Percentiles rank a stretch among this genome's conserved stretches.
These are phyloP conservation scores for Cercospora sesami DNA, from an alignment of 2,329 filamentous ascomycete species.

Conservation along the genomic window DNA sequence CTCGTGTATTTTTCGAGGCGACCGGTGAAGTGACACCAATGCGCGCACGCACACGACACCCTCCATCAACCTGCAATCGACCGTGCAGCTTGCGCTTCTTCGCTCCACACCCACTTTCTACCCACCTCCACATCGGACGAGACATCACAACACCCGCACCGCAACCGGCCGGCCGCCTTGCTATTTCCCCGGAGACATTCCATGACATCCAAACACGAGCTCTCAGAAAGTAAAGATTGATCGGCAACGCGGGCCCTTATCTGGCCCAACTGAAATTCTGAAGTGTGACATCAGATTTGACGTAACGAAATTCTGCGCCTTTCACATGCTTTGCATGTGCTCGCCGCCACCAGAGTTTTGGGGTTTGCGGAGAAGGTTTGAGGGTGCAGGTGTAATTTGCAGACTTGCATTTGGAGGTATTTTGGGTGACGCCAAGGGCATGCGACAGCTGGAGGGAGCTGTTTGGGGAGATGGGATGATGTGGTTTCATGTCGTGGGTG, in stretches of 20 bases:
- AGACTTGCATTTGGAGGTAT: neutral
- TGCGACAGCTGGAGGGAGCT: neutral
- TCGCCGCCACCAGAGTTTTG: neutral
- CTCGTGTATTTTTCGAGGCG: neutral
- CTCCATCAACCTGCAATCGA: neutral
- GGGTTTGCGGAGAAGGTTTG: neutral
- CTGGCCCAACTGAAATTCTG: neutral
- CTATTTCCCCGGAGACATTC: neutral
- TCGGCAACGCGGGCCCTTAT: neutral
- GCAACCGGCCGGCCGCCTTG: neutral
- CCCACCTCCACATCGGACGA: neutral
- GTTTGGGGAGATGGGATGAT: neutral
- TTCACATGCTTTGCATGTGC: neutral
- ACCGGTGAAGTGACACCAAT: constrained; percentile 4
- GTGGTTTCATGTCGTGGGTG: neutral
- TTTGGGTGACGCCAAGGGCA: neutral
- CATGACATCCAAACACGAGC: neutral
- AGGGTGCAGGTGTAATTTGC: neutral
- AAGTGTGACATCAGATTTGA: constrained; percentile 8
- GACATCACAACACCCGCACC: neutral
- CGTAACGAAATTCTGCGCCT: neutral
- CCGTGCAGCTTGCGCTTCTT: neutral
- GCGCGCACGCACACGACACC: neutral
- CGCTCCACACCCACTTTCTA: neutral
- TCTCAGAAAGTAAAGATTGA: neutral